Conservation (phyloP, 2,329 filamentous ascomycete genomes). For the Clarireedia homoeocarpa region DNA sequence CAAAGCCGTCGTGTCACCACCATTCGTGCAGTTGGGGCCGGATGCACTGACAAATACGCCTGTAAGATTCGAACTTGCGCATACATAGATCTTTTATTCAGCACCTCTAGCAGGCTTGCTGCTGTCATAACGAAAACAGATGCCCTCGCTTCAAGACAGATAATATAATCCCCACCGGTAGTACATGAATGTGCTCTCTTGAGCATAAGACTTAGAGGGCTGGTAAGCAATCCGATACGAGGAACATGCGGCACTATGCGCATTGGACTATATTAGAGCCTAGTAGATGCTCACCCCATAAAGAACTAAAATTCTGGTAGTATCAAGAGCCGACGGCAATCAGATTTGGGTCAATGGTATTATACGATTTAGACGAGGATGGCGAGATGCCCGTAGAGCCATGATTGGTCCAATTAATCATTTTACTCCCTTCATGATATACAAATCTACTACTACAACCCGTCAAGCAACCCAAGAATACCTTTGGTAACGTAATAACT, state of each 20-base stretch:
- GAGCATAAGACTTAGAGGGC: conserved; percentile 37
- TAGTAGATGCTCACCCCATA: conserved; percentile 57
- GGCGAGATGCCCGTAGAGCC: conserved; percentile 43
- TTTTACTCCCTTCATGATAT: too few relatives aligned
- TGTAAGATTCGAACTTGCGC: conserved; percentile 42
- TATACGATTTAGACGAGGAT: conserved; percentile 39
- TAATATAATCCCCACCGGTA: conserved; percentile 50
- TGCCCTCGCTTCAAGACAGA: conserved; percentile 51
- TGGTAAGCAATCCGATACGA: neutral
- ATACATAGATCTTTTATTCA: conserved; percentile 59
- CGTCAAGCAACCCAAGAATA: too few relatives aligned
- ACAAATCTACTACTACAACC: too few relatives aligned
- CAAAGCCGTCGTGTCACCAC: conserved; percentile 35
- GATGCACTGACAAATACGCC: conserved; percentile 47
- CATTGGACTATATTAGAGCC: conserved; percentile 36
- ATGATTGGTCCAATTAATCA: conserved; percentile 43
- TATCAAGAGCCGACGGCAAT: conserved; percentile 35
- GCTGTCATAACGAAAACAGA: conserved; percentile 45
- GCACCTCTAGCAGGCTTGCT: conserved; percentile 40
- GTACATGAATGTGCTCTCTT: conserved; percentile 49
- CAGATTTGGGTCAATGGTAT: conserved; percentile 51
- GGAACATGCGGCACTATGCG: neutral
- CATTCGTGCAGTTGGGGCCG: conserved; percentile 43
- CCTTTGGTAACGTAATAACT: too few relatives aligned
- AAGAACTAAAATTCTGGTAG: conserved; percentile 55